Base-by-base conservation (phyloP, 176 grass and related monocot genomes). In the Miscanthus lutarioriparius region DNA sequence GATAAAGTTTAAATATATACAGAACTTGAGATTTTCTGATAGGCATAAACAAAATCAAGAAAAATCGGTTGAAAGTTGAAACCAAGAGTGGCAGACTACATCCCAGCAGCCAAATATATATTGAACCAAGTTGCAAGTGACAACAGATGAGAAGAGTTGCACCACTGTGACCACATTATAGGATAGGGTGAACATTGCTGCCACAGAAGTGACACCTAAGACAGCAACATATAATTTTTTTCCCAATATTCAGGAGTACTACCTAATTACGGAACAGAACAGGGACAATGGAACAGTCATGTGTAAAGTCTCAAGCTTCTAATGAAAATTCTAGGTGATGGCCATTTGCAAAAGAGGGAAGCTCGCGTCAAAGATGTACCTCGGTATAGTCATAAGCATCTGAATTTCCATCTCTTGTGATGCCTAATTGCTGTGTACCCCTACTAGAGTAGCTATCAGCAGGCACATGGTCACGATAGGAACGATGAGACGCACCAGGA, bases 361-460 rank as follows among this genome's bases (percentile, higher is more conserved):
- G 75, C 81, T 78, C 23, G 11, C 54, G 40, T 72, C 78, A 86
- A 88, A 78, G 63, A 74, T 83, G 68, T 92, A 95, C 90, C 93
- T 92, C 88, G 2, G 76, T 85, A 85, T 81, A 83, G 73, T 90
- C 88, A 84, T 95, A 92, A 85, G 78, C 82, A 69, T 87, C 82
- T 81, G 90, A 87, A 83, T 90, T 90, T 49, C 85, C 88, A 81
- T 74, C 75, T 90, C 88, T 83, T 71, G 85, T 72, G 80, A 92
- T 30, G 67, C 83, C 83, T 88, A 91, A 84, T 69, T 85, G 86
- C 53, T 84, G 64, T 70, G 71, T 53, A 47, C 33, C 80, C 79
- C 81, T 90, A 89, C 80, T 87, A 81, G 71, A 77, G 40, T 83
- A 88, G 78, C 78, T 79, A 85, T 88, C 88, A 80, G 68, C 72